Evolutionary conservation across 257 asterid genomes (phyloP).

Genomic region (Fraxinus cuspidata): DNA sequence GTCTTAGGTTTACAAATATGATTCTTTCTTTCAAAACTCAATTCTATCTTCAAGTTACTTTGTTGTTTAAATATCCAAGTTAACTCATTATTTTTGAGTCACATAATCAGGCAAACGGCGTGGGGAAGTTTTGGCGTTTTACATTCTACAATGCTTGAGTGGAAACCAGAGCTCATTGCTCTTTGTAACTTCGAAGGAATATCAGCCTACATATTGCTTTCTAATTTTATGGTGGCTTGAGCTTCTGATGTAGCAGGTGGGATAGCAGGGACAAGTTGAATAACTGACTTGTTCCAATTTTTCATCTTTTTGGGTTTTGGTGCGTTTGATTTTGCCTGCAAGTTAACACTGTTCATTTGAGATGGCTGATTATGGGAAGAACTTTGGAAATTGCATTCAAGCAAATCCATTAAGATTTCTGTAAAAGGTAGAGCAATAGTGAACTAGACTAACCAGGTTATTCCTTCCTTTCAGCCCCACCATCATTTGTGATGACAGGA

Average conservation of each 20-base stretch:
- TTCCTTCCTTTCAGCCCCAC: slow-evolving; percentile 57
- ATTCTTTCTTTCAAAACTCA: too few relatives aligned
- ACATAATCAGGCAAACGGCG: too few relatives aligned
- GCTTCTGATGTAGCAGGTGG: slow-evolving; percentile 42
- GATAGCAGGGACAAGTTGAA: slow-evolving; percentile 79
- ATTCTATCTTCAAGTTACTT: too few relatives aligned
- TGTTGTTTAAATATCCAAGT: too few relatives aligned
- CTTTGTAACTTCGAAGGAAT: slow-evolving; percentile 69
- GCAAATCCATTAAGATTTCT: not conserved
- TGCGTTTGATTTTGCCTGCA: slow-evolving; percentile 62
- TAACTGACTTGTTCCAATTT: slow-evolving; percentile 72
- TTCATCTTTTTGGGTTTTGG: slow-evolving; percentile 67
- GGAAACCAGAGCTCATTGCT: slow-evolving; percentile 52
- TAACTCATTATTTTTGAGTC: too few relatives aligned
- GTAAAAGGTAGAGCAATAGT: not conserved
- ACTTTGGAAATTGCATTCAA: not conserved
- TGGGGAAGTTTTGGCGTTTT: too few relatives aligned
- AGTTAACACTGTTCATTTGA: not conserved
- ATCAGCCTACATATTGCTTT: slow-evolving; percentile 37
- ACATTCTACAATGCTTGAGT: too few relatives aligned
- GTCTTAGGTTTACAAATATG: too few relatives aligned
- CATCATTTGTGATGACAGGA: slow-evolving; percentile 42
- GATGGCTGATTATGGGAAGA: not conserved
- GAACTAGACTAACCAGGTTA: slow-evolving; percentile 49
- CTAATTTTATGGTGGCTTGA: slow-evolving; percentile 42